phyloP scores from a whole-genome alignment of 2,329 filamentous ascomycete species.

The Exophiala sideris region DNA sequence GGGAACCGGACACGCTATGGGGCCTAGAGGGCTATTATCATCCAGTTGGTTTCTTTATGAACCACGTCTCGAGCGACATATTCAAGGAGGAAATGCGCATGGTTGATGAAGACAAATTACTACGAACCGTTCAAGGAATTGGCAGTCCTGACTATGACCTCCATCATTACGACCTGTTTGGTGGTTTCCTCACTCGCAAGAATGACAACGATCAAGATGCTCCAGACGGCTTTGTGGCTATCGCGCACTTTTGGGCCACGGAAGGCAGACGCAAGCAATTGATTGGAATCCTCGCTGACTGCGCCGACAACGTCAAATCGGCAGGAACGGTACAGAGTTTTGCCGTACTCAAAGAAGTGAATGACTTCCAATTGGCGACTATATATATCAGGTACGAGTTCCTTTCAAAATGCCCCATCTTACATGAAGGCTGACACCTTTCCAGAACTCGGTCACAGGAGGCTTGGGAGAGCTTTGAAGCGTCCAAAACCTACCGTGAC shows the following conservation, averaged over 20 bases:
- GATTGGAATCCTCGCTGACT: not conserved
- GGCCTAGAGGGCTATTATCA: slow-evolving; percentile 12
- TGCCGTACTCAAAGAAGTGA: slow-evolving; percentile 6
- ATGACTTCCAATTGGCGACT: slow-evolving; percentile 6
- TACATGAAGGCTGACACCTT: not conserved
- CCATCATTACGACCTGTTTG: slow-evolving; percentile 6
- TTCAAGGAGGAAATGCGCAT: slow-evolving; percentile 31
- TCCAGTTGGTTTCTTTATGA: slow-evolving; percentile 9
- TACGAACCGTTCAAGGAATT: slow-evolving; percentile 10
- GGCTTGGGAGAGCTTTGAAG: slow-evolving; percentile 6
- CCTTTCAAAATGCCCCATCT: not conserved
- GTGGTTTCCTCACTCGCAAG: slow-evolving; percentile 2
- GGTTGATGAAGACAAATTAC: slow-evolving; percentile 17
- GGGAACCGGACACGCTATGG: slow-evolving; percentile 12
- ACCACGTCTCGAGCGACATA: not conserved
- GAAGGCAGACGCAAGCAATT: slow-evolving; percentile 12
- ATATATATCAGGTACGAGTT: slow-evolving; percentile 7
- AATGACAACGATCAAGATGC: slow-evolving; percentile 8
- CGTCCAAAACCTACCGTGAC: slow-evolving; percentile 1
- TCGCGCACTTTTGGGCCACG: slow-evolving; percentile 8
- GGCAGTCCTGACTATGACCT: slow-evolving; percentile 14
- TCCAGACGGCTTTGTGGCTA: slow-evolving; percentile 7
- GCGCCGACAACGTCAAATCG: not conserved
- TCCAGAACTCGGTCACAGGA: not conserved
- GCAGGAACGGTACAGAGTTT: not conserved